These are phyloP conservation scores for Magnusiomyces ingens DNA, from an alignment of 1,139 yeast genomes.

Conservation along the genomic window DNA sequence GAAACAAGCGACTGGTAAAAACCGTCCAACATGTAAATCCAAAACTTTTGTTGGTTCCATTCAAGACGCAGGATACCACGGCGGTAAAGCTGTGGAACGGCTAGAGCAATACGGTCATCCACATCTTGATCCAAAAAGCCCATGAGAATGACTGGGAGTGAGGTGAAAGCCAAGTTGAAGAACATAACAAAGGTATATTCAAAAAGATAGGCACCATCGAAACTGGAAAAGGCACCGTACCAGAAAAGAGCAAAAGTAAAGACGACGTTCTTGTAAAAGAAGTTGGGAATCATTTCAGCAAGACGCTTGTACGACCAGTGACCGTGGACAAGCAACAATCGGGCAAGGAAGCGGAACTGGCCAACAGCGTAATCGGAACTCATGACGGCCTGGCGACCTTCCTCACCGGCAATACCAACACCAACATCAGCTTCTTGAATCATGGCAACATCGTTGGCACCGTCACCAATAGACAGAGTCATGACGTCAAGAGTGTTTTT, in stretches of 20 bases:
- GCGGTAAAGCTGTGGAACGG: slow-evolving; percentile 86
- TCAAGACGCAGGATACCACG: slow-evolving; percentile 78
- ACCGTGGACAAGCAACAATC: slow-evolving; percentile 83
- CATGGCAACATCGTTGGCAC: slow-evolving; percentile 98
- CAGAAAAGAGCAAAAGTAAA: slow-evolving; percentile 85
- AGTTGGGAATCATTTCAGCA: slow-evolving; percentile 90
- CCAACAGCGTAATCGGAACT: slow-evolving; percentile 96
- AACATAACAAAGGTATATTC: slow-evolving; percentile 91
- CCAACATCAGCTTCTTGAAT: slow-evolving; percentile 98
- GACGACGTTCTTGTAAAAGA: slow-evolving; percentile 86
- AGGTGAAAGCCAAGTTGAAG: slow-evolving; percentile 90
- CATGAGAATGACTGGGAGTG: slow-evolving; percentile 83
- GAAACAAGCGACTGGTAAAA: slow-evolving; percentile 74
- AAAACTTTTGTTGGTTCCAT: slow-evolving; percentile 73
- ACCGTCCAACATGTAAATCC: slow-evolving; percentile 83
- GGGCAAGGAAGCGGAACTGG: slow-evolving; percentile 77
- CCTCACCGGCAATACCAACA: slow-evolving; percentile 97
- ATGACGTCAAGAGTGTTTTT: slow-evolving; percentile 72
- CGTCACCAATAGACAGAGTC: slow-evolving; percentile 95
- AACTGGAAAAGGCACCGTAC: slow-evolving; percentile 81
- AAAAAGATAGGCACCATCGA: slow-evolving; percentile 86
- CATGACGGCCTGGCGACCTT: slow-evolving; percentile 98
- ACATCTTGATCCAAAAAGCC: slow-evolving; percentile 95
- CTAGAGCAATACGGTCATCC: slow-evolving; percentile 65
- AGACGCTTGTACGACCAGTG: slow-evolving; percentile 92